These are phyloP conservation scores for Daldinia decipiens DNA, from an alignment of 495 filamentous ascomycete genomes.

Conservation along the genomic window DNA sequence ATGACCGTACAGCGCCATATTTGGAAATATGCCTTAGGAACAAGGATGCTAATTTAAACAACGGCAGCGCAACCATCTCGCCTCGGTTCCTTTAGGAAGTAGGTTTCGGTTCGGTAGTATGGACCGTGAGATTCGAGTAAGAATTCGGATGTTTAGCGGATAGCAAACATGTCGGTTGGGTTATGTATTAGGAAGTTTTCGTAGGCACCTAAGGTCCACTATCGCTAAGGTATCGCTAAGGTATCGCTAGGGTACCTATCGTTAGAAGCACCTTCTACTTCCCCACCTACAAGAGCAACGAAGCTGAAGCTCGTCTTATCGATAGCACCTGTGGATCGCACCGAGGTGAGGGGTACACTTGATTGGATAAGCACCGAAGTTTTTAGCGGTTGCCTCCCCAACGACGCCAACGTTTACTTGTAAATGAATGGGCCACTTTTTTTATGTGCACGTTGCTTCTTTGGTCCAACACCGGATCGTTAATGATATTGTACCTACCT, in stretches of 20 bases:
- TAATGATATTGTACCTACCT: constrained; percentile 12
- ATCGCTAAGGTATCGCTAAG: too few relatives aligned
- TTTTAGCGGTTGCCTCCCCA: constrained; percentile 45
- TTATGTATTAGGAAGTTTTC: constrained; percentile 1
- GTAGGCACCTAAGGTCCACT: not conserved
- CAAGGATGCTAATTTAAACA: constrained; percentile 59
- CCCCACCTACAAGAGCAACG: constrained; percentile 3
- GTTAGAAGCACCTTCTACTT: not conserved
- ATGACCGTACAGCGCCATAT: constrained; percentile 65
- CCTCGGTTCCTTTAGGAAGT: constrained; percentile 3
- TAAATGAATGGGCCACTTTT: constrained; percentile 44
- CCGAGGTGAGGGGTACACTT: not conserved
- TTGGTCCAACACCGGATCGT: constrained; percentile 7
- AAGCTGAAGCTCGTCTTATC: constrained; percentile 27
- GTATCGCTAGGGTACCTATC: too few relatives aligned
- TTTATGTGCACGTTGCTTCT: constrained; percentile 32
- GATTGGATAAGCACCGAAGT: constrained; percentile 17
- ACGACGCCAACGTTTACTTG: constrained; percentile 38
- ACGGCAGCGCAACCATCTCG: constrained; percentile 62
- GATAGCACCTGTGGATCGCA: constrained; percentile 9
- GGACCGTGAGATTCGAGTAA: constrained; percentile 8
- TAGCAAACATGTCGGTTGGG: constrained; percentile 12
- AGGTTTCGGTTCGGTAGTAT: constrained; percentile 16
- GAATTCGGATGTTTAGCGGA: not conserved
- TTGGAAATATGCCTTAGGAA: constrained; percentile 67